These are phyloP conservation scores for Russula abietina DNA, from an alignment of 768 basidiomycete species.

Conservation along the genomic window DNA sequence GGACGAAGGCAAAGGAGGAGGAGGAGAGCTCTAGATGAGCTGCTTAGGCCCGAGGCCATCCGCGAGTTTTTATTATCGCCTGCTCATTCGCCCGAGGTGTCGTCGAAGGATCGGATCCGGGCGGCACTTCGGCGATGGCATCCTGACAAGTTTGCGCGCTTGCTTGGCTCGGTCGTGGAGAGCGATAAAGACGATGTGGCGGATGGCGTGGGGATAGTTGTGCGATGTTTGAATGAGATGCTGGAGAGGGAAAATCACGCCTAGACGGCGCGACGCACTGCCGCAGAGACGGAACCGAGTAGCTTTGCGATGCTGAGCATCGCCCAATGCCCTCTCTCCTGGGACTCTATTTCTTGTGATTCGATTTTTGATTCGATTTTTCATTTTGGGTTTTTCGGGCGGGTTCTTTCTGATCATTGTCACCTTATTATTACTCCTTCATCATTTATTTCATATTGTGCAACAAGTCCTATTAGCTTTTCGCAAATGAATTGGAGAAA, in stretches of 20 bases:
- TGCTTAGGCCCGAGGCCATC: slow-evolving; percentile 51
- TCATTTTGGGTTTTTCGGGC: not conserved
- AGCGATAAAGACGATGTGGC: slow-evolving; percentile 50
- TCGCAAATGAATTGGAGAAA: slow-evolving; percentile 1
- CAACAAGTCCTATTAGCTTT: not conserved
- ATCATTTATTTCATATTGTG: slow-evolving; percentile 8
- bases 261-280: too few species aligned
- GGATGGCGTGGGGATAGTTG: slow-evolving; percentile 58
- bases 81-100: slow-evolving; percentile 50
- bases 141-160: slow-evolving; percentile 65
- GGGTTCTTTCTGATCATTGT: not conserved
- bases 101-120: slow-evolving; percentile 61
- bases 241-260: slow-evolving; percentile 16
- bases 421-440: not conserved
- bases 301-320: slow-evolving; percentile 15
- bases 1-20: slow-evolving; percentile 27
- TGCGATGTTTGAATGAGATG: slow-evolving; percentile 36
- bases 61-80: slow-evolving; percentile 56
- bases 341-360: slow-evolving; percentile 1
- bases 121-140: slow-evolving; percentile 72
- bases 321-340: not conserved
- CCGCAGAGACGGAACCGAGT: not conserved
- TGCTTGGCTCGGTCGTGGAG: slow-evolving; percentile 47
- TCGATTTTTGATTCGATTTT: not conserved
- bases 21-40: slow-evolving; percentile 31